phyloP scores from a whole-genome alignment of 1,139 yeast genomes.

The Geotrichum reessii region DNA sequence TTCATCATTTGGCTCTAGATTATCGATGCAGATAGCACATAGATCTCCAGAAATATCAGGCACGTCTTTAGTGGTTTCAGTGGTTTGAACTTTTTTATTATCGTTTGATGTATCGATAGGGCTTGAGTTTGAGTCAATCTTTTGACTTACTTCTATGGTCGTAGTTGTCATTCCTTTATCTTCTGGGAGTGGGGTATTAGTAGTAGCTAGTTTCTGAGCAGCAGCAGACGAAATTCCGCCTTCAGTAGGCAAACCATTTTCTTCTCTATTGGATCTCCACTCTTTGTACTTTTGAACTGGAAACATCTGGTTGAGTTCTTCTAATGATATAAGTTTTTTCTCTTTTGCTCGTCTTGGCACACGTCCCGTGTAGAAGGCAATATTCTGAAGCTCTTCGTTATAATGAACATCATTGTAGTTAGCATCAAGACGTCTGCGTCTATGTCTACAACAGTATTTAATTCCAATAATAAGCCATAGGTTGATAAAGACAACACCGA shows the following conservation, averaged over 20 bases:
- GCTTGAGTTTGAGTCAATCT: neutral
- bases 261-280: conserved; percentile 17
- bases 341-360: conserved; percentile 20
- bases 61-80: neutral
- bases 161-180: neutral
- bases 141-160: neutral
- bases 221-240: conserved; percentile 26
- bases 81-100: neutral
- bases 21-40: conserved; percentile 75
- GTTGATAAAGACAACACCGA: conserved; percentile 38
- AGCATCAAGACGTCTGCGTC: conserved; percentile 18
- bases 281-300: conserved; percentile 55
- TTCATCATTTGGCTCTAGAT: conserved; percentile 54
- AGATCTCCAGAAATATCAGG: conserved; percentile 45
- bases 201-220: conserved; percentile 3
- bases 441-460: conserved; percentile 34
- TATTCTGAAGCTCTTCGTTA: conserved; percentile 4
- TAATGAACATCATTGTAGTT: neutral
- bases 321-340: conserved; percentile 42
- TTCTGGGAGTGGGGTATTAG: neutral
- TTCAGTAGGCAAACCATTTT: conserved; percentile 23
- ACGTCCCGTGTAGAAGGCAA: neutral
- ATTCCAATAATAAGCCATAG: conserved; percentile 37
- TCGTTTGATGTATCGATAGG: neutral
- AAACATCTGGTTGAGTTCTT: conserved; percentile 59